A percentile compares a stretch with the other conserved stretches of the same genome.
Conservation (phyloP, 192 early-diverging fungal species). For the Fimicolochytrium jonesii region DNA sequence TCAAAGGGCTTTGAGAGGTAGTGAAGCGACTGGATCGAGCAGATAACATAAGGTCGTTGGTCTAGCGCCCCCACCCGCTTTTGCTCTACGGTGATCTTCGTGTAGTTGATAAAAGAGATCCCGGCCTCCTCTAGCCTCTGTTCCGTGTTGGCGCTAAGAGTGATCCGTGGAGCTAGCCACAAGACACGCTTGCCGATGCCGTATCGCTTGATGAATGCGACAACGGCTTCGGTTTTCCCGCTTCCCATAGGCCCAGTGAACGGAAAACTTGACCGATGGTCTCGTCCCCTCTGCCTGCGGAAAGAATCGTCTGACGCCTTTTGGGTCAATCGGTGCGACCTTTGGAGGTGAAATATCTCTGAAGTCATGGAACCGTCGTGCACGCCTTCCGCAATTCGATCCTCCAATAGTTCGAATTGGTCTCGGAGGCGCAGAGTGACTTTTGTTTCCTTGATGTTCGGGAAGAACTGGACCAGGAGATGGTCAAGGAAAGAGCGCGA, state of each 20-base stretch:
- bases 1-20: conserved; percentile 2
- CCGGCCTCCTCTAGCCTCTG: background rate
- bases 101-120: conserved; percentile 11
- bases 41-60: background rate
- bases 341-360: too few species aligned
- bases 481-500: too few species aligned
- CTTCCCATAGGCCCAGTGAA: conserved; percentile 21
- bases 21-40: conserved; percentile 23
- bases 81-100: background rate
- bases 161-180: conserved; percentile 19
- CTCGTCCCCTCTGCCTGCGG: too few species aligned
- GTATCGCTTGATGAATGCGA: background rate
- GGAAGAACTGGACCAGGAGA: background rate
- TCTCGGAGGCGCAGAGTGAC: background rate
- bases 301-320: too few species aligned
- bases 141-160: conserved; percentile 6
- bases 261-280: too few species aligned
- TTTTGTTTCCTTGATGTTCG: background rate
- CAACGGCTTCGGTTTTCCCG: conserved; percentile 11
- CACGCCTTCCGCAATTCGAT: too few species aligned
- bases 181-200: background rate
- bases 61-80: background rate
- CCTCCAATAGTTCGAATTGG: too few species aligned
- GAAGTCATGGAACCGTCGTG: too few species aligned
- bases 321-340: too few species aligned